A percentile compares a stretch with the other conserved stretches of the same genome.
phyloP scores from a whole-genome alignment of 225 moss, liverwort and hornwort genomes.

The Climacium dendroides region DNA sequence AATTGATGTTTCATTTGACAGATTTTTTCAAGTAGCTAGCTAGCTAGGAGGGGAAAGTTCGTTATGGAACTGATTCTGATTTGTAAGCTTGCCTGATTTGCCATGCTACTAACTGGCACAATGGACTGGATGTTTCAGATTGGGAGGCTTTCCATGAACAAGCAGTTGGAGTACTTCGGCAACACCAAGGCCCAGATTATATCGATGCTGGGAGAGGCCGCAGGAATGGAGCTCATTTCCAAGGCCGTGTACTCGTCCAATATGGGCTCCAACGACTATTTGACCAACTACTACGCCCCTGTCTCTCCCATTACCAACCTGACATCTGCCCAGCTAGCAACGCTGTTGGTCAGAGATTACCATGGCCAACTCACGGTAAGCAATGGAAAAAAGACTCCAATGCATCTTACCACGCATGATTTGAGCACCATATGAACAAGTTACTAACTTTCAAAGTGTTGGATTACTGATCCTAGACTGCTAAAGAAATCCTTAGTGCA shows the following conservation, averaged over 20 bases:
- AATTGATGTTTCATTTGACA: not conserved
- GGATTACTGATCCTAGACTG: not conserved
- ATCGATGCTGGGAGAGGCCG: conserved; percentile 17
- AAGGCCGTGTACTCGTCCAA: conserved; percentile 23
- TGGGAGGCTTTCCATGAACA: conserved; percentile 20
- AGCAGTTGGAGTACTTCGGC: conserved; percentile 47
- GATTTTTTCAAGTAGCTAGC: not conserved
- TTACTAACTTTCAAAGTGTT: not conserved
- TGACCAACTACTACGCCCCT: conserved; percentile 46
- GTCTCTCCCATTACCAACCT: conserved; percentile 7
- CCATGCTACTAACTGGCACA: not conserved
- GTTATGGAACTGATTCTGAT: not conserved
- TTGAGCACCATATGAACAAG: not conserved
- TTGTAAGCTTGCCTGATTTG: too few species aligned
- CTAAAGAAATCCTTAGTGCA: too few species aligned
- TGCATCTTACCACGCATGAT: not conserved
- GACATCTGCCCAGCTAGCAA: not conserved
- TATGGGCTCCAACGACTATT: conserved; percentile 65
- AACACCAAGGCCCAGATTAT: conserved; percentile 28
- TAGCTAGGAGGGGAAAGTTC: too few species aligned
- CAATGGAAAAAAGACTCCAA: not conserved
- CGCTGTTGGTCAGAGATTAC: not conserved
- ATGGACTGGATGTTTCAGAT: not conserved
- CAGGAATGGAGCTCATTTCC: conserved; percentile 4
- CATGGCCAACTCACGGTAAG: conserved; percentile 2